These are phyloP conservation scores for Geranium brycei DNA, from an alignment of 345 rosid genomes.

Conservation along the genomic window DNA sequence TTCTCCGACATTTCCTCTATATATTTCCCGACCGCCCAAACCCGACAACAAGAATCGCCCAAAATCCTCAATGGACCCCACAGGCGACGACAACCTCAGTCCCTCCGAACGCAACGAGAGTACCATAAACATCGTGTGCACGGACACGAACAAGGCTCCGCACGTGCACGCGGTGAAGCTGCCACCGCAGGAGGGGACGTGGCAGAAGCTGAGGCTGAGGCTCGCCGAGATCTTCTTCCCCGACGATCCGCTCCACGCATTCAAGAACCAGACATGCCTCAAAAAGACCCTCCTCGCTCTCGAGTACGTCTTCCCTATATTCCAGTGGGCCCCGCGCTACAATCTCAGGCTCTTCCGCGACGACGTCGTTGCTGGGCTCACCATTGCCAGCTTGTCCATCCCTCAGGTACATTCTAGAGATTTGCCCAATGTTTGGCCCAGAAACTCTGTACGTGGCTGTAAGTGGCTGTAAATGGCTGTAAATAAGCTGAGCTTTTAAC, in stretches of 20 bases:
- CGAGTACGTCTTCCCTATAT: conserved; percentile 32
- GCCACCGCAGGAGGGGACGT: not conserved
- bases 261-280: conserved; percentile 27
- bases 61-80: no score
- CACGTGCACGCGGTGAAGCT: not conserved
- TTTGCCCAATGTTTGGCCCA: no score
- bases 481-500: no score
- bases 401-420: conserved; percentile 30
- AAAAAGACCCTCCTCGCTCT: conserved; percentile 24
- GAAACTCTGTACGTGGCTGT: no score
- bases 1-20: no score
- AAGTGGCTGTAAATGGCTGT: no score
- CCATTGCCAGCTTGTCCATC: conserved; percentile 45
- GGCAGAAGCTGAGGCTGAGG: not conserved
- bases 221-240: conserved; percentile 31
- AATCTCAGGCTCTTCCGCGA: conserved; percentile 22
- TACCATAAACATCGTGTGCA: no score
- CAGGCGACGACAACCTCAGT: no score
- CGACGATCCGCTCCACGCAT: conserved; percentile 35
- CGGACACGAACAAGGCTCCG: not conserved
- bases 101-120: no score
- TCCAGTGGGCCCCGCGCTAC: conserved; percentile 35
- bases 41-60: no score
- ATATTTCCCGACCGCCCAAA: no score
- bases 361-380: conserved; percentile 36